These are phyloP conservation scores for Xylaria sp. DNA, from an alignment of 2,329 filamentous ascomycete species.

Conservation along the genomic window DNA sequence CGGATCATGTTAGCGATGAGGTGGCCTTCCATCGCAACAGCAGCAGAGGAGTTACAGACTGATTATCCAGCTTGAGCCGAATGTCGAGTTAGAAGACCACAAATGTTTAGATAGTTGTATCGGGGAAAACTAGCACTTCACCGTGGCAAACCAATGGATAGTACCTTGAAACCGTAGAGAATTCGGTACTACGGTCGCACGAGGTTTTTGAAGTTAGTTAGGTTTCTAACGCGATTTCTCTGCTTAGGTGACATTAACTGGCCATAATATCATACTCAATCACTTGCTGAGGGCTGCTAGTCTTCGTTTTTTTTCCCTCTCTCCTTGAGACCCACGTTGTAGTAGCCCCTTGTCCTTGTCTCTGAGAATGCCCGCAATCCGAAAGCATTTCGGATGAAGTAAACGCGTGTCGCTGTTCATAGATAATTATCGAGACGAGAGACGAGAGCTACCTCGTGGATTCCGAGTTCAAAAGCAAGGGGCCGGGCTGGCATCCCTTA, in stretches of 20 bases:
- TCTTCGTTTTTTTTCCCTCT: no score
- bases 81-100: no score
- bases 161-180: not conserved
- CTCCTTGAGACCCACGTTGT: no score
- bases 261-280: no score
- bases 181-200: not conserved
- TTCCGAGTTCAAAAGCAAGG: not conserved
- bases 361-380: no score
- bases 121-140: not conserved
- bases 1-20: not conserved
- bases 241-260: not conserved
- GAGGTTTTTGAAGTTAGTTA: not conserved
- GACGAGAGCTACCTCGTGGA: not conserved
- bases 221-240: not conserved
- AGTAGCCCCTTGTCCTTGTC: no score
- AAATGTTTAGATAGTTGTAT: not conserved
- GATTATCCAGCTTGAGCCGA: not conserved
- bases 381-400: no score
- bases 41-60: not conserved
- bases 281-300: no score
- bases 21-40: no score
- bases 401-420: no score
- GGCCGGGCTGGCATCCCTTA: conserved; percentile 1
- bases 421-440: no score
- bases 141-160: not conserved